Conservation (phyloP, 306 rosid genomes). For the Casuarina glauca region DNA sequence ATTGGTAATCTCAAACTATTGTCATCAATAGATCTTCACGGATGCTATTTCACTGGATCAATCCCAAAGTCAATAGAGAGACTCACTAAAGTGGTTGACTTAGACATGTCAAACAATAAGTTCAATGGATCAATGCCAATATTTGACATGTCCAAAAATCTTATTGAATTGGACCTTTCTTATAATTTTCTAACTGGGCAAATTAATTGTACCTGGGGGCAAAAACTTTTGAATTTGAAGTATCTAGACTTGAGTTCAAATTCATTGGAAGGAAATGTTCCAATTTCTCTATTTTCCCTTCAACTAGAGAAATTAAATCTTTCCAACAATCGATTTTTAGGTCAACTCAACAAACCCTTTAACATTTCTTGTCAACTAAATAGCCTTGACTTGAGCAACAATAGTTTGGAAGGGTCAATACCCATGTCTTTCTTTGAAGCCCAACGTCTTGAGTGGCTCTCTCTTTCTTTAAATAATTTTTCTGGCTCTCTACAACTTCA, state of each 20-base stretch:
- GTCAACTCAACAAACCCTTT: constrained; percentile 3
- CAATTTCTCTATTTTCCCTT: not conserved
- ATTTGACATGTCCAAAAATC: constrained; percentile 16
- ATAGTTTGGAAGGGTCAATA: constrained; percentile 15
- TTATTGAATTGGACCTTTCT: not conserved
- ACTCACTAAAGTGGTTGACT: not conserved
- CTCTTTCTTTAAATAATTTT: constrained; percentile 25
- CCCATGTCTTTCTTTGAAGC: constrained; percentile 6
- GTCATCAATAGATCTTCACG: too few species aligned
- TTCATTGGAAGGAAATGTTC: not conserved
- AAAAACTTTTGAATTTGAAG: not conserved
- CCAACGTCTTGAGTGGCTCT: not conserved
- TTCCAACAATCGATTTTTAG: not conserved
- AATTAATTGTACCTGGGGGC: not conserved
- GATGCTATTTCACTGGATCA: constrained; percentile 32
- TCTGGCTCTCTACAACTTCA: not conserved
- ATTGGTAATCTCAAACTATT: too few species aligned
- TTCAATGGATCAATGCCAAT: constrained; percentile 42
- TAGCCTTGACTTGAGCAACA: constrained; percentile 1
- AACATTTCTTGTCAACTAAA: not conserved
- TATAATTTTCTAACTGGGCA: not conserved
- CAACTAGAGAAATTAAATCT: not conserved
- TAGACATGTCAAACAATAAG: constrained; percentile 2
- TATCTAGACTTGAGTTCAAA: not conserved
- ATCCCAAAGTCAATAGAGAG: constrained; percentile 28